A percentile compares a stretch with the other conserved stretches of the same genome.
Conservation (phyloP, 2,329 filamentous ascomycete genomes). For the Aspergillus texensis region DNA sequence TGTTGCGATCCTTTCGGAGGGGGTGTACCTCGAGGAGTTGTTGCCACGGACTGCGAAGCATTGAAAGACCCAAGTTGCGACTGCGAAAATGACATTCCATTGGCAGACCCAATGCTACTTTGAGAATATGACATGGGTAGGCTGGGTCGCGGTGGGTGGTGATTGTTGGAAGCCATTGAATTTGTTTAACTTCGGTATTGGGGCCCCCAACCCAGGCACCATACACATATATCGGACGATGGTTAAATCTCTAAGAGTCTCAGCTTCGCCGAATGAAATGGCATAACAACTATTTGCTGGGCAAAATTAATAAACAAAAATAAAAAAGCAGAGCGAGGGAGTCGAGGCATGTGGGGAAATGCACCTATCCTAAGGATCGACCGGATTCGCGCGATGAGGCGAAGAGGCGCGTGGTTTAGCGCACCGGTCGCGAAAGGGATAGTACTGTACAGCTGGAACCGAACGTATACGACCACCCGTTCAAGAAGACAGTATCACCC, state of each 20-base stretch:
- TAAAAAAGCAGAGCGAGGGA: slow-evolving; percentile 19
- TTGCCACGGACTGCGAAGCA: slow-evolving; percentile 47
- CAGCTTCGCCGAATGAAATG: slow-evolving; percentile 8
- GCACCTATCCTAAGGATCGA: slow-evolving; percentile 28
- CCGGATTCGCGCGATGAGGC: slow-evolving; percentile 33
- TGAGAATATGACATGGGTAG: slow-evolving; percentile 44
- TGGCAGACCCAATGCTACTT: slow-evolving; percentile 40
- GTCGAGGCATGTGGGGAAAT: slow-evolving; percentile 25
- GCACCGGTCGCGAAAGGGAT: slow-evolving; percentile 26
- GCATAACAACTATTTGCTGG: slow-evolving; percentile 13
- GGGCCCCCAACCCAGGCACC: slow-evolving; percentile 11
- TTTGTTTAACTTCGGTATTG: slow-evolving; percentile 11
- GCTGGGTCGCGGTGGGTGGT: slow-evolving; percentile 30
- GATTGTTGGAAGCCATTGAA: slow-evolving; percentile 35
- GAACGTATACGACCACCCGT: neutral
- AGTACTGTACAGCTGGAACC: slow-evolving; percentile 8
- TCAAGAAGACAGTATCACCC: neutral
- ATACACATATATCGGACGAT: slow-evolving; percentile 8
- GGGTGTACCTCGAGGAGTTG: slow-evolving; percentile 49
- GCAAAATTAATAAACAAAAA: slow-evolving; percentile 10
- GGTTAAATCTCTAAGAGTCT: neutral
- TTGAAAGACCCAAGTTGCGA: slow-evolving; percentile 46
- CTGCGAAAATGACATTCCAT: slow-evolving; percentile 44
- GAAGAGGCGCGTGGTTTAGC: slow-evolving; percentile 37
- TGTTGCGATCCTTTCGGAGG: slow-evolving; percentile 47